These are phyloP conservation scores for Fraxinus nigra DNA, from an alignment of 305 asterid species.

Conservation along the genomic window DNA sequence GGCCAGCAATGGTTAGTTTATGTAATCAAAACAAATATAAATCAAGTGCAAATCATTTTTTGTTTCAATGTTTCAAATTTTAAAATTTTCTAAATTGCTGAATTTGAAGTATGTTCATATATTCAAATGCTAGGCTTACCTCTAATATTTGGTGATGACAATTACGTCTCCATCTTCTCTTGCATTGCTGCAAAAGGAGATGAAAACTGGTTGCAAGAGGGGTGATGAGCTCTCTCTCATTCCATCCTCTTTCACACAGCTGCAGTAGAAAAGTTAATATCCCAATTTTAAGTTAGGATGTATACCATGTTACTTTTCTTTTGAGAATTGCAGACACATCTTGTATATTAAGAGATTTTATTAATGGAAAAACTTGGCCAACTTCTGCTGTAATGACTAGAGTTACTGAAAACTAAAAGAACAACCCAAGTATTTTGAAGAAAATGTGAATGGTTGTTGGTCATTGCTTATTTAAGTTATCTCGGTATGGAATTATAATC, in stretches of 20 bases:
- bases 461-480: neutral
- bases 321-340: constrained; percentile 10
- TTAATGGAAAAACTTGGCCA: neutral
- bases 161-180: neutral
- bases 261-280: neutral
- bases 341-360: constrained; percentile 7
- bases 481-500: neutral
- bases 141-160: neutral
- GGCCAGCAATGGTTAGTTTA: neutral
- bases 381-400: neutral
- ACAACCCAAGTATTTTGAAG: neutral
- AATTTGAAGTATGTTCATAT: neutral
- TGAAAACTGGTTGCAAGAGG: neutral
- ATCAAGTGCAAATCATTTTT: neutral
- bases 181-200: neutral
- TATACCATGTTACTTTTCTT: neutral
- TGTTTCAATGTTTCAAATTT: neutral
- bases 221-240: neutral
- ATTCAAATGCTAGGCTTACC: neutral
- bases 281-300: neutral
- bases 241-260: neutral
- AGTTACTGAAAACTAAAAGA: neutral
- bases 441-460: neutral
- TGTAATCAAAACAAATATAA: neutral
- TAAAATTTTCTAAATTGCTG: neutral